Evolutionary conservation across 257 asterid species (phyloP), one percentile per base, ranked within the genome.

Genomic region (Fraxinus americana): DNA sequence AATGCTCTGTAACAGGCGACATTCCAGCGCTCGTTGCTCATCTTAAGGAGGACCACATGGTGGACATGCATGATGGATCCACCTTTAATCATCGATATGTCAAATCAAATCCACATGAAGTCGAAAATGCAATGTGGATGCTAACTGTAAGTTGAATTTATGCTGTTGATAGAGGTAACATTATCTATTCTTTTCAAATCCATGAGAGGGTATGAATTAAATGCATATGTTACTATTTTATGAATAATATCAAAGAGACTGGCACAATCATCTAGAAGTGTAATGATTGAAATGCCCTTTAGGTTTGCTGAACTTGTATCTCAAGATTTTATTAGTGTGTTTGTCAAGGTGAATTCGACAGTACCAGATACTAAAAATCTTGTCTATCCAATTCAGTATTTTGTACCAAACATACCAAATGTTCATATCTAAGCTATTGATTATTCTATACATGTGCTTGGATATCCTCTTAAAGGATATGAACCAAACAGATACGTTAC

Each of bases 71-170:
- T 35, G 87, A 85, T 5, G 98, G 97, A 12, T 88, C 90, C 83
- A 88, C 97, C 32, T 92, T 92, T 85, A 92, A 89, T 77, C 97
- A 92, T 86, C 89, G 97, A 74, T 92, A 92, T 43, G 98, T 92
- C 77, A 90, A 89, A 63, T 86, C 96, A 12, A 87, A 91, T 79
- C 96, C 94, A 4, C 88, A 82, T 57, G 92, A 91, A 84, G 93
- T 91, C 52, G 96, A 90, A 72, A 90, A 82, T 21, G 98, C 98
- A 9, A 90, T 89, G 32, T 94, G 98, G 98, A 92, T 94, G 97
- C 85, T 94, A 29, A 92, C 98, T 13, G 98, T 94, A 85, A 92
- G 94, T 89, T 23, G 8, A 30, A 63, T 68, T 79, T 67, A 36
- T 36, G 65, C 61, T 69, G 48, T 43, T 65, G 54, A 75, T 74